Percentiles rank a stretch among this genome's conserved stretches.
phyloP scores from a whole-genome alignment of 78 protist genomes.

The Thecamonas trahens region DNA sequence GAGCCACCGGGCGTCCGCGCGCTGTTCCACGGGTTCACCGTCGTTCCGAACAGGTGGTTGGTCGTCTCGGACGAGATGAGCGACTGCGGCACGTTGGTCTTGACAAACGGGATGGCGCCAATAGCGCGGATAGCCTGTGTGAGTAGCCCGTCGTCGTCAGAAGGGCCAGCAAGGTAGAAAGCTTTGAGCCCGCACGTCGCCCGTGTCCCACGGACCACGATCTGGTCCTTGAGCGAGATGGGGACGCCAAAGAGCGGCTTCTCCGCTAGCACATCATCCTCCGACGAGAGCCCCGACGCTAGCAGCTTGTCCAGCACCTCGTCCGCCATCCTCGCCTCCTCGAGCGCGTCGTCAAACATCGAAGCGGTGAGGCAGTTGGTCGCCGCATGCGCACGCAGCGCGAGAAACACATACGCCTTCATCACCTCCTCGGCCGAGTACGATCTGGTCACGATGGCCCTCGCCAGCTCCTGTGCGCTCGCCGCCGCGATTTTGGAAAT shows the following conservation, averaged over 20 bases:
- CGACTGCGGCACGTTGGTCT: conserved; percentile 14
- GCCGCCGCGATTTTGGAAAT: no score
- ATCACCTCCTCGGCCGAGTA: no score
- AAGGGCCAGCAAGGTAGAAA: not conserved
- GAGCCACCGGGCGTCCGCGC: conserved; percentile 23
- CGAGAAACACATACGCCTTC: no score
- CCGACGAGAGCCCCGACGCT: not conserved
- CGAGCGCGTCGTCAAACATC: no score
- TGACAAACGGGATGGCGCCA: conserved; percentile 16
- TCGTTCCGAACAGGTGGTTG: conserved; percentile 11
- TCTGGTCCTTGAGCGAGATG: conserved; percentile 7
- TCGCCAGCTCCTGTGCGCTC: no score
- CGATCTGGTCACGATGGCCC: no score
- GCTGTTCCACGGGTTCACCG: conserved; percentile 9
- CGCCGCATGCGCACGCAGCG: no score
- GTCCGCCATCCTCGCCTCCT: no score
- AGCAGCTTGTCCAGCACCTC: not conserved
- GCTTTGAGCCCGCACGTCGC: not conserved
- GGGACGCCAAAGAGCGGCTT: conserved; percentile 5
- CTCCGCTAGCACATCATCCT: not conserved
- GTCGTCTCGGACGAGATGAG: not conserved
- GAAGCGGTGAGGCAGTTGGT: no score
- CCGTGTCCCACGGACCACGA: not conserved
- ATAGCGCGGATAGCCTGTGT: not conserved
- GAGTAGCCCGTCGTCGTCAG: not conserved